Percentiles rank a stretch among this genome's conserved stretches.
These are phyloP conservation scores for Phaeosphaeriaceae sp. DNA, from an alignment of 2,329 filamentous ascomycete species.

Conservation along the genomic window DNA sequence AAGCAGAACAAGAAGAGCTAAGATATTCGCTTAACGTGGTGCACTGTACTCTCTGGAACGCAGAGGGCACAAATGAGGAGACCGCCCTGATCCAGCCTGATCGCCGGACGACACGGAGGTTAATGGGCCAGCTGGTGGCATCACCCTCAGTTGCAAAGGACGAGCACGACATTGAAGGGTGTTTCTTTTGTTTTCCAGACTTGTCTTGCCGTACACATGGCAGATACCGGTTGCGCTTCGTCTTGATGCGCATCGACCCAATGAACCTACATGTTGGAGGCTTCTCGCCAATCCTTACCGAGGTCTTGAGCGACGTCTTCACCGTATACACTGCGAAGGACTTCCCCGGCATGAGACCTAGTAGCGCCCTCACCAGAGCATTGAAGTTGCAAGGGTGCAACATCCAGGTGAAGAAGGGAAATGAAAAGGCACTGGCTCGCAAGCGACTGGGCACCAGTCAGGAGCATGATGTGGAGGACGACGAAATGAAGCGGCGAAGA, in stretches of 20 bases:
- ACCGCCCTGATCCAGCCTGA: conserved; percentile 74
- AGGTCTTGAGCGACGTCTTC: conserved; percentile 73
- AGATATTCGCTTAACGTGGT: conserved; percentile 74
- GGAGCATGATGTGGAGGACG: conserved; percentile 51
- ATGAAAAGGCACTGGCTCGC: conserved; percentile 65
- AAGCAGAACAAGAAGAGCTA: conserved; percentile 64
- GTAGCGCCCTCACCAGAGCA: conserved; percentile 75
- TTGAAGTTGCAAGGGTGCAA: conserved; percentile 82
- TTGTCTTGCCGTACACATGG: conserved; percentile 81
- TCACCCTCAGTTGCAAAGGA: conserved; percentile 80
- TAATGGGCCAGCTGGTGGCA: conserved; percentile 82
- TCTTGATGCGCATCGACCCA: conserved; percentile 75
- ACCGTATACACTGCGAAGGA: conserved; percentile 85
- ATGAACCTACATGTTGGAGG: conserved; percentile 62
- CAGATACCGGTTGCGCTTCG: conserved; percentile 77
- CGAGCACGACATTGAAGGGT: conserved; percentile 75
- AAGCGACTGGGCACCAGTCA: conserved; percentile 49
- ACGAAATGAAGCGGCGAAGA: conserved; percentile 47
- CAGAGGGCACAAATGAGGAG: conserved; percentile 71
- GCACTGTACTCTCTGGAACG: conserved; percentile 79
- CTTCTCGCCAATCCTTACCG: conserved; percentile 58
- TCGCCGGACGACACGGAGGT: conserved; percentile 73
- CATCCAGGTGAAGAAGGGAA: conserved; percentile 87
- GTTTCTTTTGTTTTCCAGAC: conserved; percentile 87
- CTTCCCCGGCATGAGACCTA: conserved; percentile 84